These are phyloP conservation scores for Anthracocystis walkeri DNA, from an alignment of 1,284 basidiomycete genomes.

Conservation along the genomic window DNA sequence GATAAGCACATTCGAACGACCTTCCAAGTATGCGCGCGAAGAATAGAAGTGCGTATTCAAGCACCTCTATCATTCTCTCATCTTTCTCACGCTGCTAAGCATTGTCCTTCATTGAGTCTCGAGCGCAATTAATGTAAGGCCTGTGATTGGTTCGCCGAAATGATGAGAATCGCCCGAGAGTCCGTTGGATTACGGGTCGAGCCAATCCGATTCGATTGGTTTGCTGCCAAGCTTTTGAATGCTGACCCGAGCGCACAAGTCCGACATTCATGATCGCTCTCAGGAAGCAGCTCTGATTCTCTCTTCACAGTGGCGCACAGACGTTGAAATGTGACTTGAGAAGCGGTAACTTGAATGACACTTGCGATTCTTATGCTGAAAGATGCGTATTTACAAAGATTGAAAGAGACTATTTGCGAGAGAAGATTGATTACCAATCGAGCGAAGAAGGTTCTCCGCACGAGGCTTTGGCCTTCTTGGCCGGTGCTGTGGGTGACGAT, in stretches of 20 bases:
- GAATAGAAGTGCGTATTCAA: background rate
- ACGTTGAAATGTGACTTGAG: background rate
- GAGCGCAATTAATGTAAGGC: background rate
- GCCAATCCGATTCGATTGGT: background rate
- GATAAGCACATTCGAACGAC: background rate
- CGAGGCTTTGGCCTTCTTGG: conserved; percentile 35
- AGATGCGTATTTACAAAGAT: conserved; percentile 20
- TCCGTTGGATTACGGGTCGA: background rate
- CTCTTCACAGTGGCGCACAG: no score
- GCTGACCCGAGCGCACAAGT: background rate
- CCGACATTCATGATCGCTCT: background rate
- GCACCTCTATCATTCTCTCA: conserved; percentile 1
- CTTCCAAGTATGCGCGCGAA: background rate
- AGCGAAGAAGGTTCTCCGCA: conserved; percentile 40
- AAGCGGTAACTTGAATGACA: background rate
- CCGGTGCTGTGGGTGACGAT: conserved; percentile 4
- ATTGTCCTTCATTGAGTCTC: background rate
- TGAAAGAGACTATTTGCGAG: background rate
- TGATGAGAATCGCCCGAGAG: conserved; percentile 14
- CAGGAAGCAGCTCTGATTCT: background rate
- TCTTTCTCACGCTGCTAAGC: background rate
- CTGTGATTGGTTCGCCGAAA: conserved; percentile 8
- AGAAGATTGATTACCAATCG: conserved; percentile 29
- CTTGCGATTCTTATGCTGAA: conserved; percentile 1
- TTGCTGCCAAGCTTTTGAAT: background rate